A percentile compares a stretch with the other conserved stretches of the same genome.
Conservation (phyloP, 2,329 filamentous ascomycete genomes). For the Neoarthrinium moseri region DNA sequence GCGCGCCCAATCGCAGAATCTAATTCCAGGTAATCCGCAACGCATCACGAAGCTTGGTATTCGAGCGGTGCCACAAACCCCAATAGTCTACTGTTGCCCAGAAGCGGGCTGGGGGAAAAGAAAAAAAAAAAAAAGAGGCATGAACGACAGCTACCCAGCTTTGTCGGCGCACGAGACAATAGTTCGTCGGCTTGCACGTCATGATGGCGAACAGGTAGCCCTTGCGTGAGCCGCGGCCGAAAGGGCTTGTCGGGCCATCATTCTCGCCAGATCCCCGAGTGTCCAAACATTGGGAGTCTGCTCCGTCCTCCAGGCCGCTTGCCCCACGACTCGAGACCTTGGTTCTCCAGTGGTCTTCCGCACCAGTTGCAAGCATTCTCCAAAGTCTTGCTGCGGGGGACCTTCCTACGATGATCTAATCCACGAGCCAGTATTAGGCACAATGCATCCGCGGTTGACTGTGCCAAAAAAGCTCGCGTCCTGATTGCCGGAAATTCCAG, state of each 20-base stretch:
- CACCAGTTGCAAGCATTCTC: constrained; percentile 5
- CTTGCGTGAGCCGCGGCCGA: no score
- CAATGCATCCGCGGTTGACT: background rate
- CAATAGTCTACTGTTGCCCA: no score
- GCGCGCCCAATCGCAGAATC: no score
- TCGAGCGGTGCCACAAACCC: no score
- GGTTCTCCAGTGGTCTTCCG: background rate
- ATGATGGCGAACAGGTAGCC: background rate
- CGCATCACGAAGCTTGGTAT: no score
- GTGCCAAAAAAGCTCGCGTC: background rate
- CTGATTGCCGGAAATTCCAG: constrained; percentile 9
- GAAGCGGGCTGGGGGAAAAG: no score
- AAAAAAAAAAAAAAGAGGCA: no score
- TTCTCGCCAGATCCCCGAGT: constrained; percentile 5
- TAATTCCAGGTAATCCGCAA: no score
- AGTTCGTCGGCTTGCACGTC: no score
- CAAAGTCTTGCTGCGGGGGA: background rate
- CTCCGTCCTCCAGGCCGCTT: background rate
- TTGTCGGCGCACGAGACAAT: no score
- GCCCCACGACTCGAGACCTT: background rate
- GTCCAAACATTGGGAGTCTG: background rate
- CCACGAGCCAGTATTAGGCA: constrained; percentile 6
- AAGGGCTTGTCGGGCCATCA: background rate
- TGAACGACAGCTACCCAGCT: no score
- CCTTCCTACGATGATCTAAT: background rate